phyloP scores from a whole-genome alignment of 2,329 filamentous ascomycete genomes.

The Chaetomium strumarium region DNA sequence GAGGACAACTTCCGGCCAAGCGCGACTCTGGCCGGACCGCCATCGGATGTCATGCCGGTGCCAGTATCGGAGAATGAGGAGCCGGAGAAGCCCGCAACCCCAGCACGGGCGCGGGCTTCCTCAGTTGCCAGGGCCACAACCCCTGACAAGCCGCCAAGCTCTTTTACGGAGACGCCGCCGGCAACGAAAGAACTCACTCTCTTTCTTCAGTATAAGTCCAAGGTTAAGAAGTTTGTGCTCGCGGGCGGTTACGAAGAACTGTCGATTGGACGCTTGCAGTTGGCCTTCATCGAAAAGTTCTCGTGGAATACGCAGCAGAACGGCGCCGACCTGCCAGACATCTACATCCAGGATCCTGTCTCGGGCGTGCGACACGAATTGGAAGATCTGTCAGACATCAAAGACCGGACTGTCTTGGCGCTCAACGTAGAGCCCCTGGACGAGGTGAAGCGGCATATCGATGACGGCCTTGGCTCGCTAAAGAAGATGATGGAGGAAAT shows the following conservation, averaged over 20 bases:
- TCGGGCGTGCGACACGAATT: conserved; percentile 96
- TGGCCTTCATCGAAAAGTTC: conserved; percentile 98
- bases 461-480: conserved; percentile 79
- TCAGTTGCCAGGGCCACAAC: conserved; percentile 24
- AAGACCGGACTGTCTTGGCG: conserved; percentile 90
- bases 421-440: conserved; percentile 89
- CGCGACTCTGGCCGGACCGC: conserved; percentile 54
- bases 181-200: conserved; percentile 81
- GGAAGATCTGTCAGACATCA: conserved; percentile 87
- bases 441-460: conserved; percentile 93
- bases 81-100: conserved; percentile 10
- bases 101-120: conserved; percentile 5
- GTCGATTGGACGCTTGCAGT: conserved; percentile 79
- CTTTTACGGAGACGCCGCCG: conserved; percentile 60
- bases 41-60: conserved; percentile 43
- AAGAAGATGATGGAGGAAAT: conserved; percentile 81
- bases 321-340: conserved; percentile 86
- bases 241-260: conserved; percentile 78
- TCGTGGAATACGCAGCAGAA: conserved; percentile 98
- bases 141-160: conserved; percentile 45
- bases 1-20: conserved; percentile 58
- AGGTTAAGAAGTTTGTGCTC: conserved; percentile 93
- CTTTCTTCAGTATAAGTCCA: conserved; percentile 93
- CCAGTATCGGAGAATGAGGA: conserved; percentile 28
- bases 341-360: conserved; percentile 93